Percentiles rank a stretch among this genome's conserved stretches.
phyloP scores from a whole-genome alignment of 176 grass and related monocot genomes.

The Triticum turgidum region DNA sequence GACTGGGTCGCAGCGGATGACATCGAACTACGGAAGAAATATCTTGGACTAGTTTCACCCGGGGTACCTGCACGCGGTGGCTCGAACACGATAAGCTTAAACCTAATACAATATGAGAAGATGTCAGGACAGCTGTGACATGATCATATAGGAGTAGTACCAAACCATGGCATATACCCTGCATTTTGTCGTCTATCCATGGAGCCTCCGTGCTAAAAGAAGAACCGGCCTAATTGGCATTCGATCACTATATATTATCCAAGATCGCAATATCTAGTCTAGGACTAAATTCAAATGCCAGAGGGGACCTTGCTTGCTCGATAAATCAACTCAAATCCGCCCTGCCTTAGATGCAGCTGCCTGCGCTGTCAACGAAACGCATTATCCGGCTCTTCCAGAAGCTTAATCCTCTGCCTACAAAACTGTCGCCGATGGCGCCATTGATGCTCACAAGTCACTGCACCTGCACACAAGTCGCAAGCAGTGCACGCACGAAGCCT shows the following conservation, averaged over 20 bases:
- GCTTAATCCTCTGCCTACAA: not conserved
- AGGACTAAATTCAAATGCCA: not conserved
- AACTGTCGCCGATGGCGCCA: not conserved
- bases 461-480: too few relatives aligned
- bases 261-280: too few relatives aligned
- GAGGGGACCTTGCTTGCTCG: not conserved
- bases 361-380: conserved; percentile 19
- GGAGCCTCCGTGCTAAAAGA: not conserved
- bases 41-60: not conserved
- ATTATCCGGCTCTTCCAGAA: not conserved
- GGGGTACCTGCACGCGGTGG: not conserved
- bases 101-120: not conserved
- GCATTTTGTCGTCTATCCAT: not conserved
- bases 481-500: too few relatives aligned
- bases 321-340: not conserved
- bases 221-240: not conserved
- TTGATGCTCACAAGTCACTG: not conserved
- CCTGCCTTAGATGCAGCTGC: conserved; percentile 37
- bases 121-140: not conserved
- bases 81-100: not conserved
- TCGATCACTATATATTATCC: too few relatives aligned
- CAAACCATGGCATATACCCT: not conserved
- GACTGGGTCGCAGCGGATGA: not conserved
- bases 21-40: not conserved
- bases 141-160: not conserved